phyloP scores from a whole-genome alignment of 2,329 filamentous ascomycete species.

The Hypoxylon sp. region DNA sequence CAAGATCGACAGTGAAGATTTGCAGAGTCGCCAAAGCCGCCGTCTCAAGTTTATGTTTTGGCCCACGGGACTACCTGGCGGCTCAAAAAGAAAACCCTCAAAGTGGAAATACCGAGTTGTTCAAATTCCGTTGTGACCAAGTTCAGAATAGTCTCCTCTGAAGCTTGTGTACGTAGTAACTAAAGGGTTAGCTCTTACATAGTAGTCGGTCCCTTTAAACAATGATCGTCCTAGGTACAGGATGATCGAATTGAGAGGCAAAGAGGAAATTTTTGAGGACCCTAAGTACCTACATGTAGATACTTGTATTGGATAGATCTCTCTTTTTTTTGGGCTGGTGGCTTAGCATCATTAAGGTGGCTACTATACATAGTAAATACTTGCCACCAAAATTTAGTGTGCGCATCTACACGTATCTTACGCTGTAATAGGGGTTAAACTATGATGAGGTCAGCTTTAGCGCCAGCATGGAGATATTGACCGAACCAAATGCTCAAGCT shows the following conservation, averaged over 20 bases:
- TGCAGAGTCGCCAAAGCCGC: constrained; percentile 45
- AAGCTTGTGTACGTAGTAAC: background rate
- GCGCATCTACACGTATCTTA: constrained; percentile 10
- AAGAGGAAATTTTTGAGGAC: constrained; percentile 6
- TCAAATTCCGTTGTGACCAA: constrained; percentile 33
- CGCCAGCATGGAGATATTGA: constrained; percentile 1
- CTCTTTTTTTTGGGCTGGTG: constrained; percentile 17
- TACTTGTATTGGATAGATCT: constrained; percentile 19
- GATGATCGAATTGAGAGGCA: constrained; percentile 17
- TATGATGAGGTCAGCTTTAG: constrained; percentile 15
- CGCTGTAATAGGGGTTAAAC: constrained; percentile 14
- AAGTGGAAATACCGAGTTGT: constrained; percentile 40
- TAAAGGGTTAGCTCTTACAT: constrained; percentile 13
- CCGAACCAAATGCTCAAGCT: constrained; percentile 8
- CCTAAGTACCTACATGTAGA: background rate
- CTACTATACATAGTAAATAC: constrained; percentile 47
- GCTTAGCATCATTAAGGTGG: constrained; percentile 34
- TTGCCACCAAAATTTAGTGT: constrained; percentile 21
- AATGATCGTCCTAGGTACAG: constrained; percentile 5
- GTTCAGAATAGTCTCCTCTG: constrained; percentile 38
- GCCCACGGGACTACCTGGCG: constrained; percentile 37
- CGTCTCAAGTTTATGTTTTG: constrained; percentile 50
- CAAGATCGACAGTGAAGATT: constrained; percentile 44
- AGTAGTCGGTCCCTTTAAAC: constrained; percentile 15
- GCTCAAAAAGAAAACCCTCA: constrained; percentile 37